Evolutionary conservation across 306 rosid genomes (phyloP), one percentile per base, ranked within the genome.

Genomic region (Betula pendula): DNA sequence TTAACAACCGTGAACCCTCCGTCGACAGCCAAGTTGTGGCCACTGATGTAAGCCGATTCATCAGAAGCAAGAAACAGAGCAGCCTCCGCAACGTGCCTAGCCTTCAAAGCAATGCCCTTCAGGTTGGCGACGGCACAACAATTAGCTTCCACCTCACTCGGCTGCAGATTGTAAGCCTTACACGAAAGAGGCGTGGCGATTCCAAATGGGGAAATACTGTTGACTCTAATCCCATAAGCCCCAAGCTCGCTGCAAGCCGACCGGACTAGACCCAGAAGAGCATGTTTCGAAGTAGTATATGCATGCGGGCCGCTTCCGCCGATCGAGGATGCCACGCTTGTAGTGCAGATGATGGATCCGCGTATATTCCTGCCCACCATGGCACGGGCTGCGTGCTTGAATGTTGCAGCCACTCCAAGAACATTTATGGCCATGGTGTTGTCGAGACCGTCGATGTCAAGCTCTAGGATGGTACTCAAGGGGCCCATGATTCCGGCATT

Each of bases 31-130:
- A 95, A 79, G 73, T 90, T 92, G 27, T 89, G 98, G 1, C 98
- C 98, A 75, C 93, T 90, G 5, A 95, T 75, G 71, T 86, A 95
- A 60, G 65, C 45, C 10, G 97, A 80, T 62, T 92, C 96, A 70
- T 95, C 98, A 13, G 93, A 75, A 58, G 96, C 97, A 56, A 95
- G 95, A 85, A 83, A 95, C 77, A 92, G 71, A 71, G 85, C 98
- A 0, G 97, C 98, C 66, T 95, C 95, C 0, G 97, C 96, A 4
- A 92, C 33, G 69, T 95, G 96, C 73, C 72, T 69, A 0, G 92
- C 86, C 87, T 88, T 92, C 85, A 95, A 81, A 47, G 84, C 91
- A 56, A 90, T 25, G 5, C 96, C 98, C 78, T 95, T 92, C 71
- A 95, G 79, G 77, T 89, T 92, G 1, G 88, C 93, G 19, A 73